Percentiles rank a stretch among this genome's conserved stretches.
These are phyloP conservation scores for Colletotrichum somersetense DNA, from an alignment of 2,329 filamentous ascomycete genomes.

Conservation along the genomic window DNA sequence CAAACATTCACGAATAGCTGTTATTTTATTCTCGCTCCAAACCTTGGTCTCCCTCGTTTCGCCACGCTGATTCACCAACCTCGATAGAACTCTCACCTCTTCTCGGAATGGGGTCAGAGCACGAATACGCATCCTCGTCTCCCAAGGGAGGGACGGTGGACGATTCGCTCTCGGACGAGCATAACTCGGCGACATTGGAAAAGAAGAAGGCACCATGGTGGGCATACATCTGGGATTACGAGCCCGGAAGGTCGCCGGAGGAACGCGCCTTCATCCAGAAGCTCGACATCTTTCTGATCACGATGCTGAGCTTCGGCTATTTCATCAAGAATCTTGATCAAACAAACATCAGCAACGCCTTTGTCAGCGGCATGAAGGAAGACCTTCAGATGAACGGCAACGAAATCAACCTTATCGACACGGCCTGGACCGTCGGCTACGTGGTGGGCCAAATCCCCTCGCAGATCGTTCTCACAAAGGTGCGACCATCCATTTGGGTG, in stretches of 20 bases:
- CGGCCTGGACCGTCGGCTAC: conserved; percentile 46
- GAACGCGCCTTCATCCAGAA: conserved; percentile 47
- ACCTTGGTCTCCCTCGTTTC: background rate
- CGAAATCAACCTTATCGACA: conserved; percentile 45
- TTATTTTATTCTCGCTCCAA: background rate
- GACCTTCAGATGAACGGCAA: conserved; percentile 47
- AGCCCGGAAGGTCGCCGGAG: conserved; percentile 45
- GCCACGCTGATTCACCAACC: conserved; percentile 9
- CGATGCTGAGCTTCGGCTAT: conserved; percentile 37
- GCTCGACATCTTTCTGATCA: conserved; percentile 45
- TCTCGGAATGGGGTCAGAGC: conserved; percentile 37
- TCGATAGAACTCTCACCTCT: conserved; percentile 37
- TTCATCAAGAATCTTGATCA: conserved; percentile 48
- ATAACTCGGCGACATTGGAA: background rate
- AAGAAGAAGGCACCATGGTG: conserved; percentile 50
- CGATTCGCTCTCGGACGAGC: conserved; percentile 13
- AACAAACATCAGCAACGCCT: conserved; percentile 46
- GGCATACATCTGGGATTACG: conserved; percentile 48
- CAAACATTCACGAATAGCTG: background rate
- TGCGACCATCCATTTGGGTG: conserved; percentile 49
- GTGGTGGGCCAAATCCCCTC: conserved; percentile 47
- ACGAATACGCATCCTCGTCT: conserved; percentile 30
- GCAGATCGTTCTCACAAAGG: conserved; percentile 47
- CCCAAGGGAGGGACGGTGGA: conserved; percentile 30
- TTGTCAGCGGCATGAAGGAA: conserved; percentile 48